Base-by-base conservation (phyloP, 2,329 filamentous ascomycete species). In the Neofusicoccum ribis region DNA sequence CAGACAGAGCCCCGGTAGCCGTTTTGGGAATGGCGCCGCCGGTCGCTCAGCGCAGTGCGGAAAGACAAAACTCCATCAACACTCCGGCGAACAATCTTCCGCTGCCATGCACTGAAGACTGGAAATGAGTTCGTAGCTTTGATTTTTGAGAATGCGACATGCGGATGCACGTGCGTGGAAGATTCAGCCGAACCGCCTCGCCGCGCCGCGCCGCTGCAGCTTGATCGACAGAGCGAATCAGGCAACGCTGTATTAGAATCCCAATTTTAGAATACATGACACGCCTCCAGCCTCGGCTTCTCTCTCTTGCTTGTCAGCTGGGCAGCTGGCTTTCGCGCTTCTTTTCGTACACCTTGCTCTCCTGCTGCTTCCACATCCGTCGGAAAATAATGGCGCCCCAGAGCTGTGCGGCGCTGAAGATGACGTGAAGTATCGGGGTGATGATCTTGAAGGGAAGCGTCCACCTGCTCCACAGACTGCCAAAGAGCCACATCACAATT, bases 401-500 rank as follows among this genome's bases (percentile, higher is more conserved):
- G 1, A 82, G 61, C 68, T 82, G 80, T 0, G 80, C 78, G 0
- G 75, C 71, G 0, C 74, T 77, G 66, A 83, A 83, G 0, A 81
- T 71, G 11, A 75, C 36, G 66, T 83, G 80, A 2, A 83, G 67
- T 4, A 81, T 67, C 0, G 81, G 81, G 0, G 79, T 82, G 11
- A 75, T 69, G 9, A 83, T 63, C 65, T 81, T 82, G 69, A 83
- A 82, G 0, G 72, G 74, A 1, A 81, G 60, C 7, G 77, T 74
- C 81, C 81, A 82, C 1, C 73, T 68, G 37, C 71, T 34, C 80
- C 80, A 83, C 1, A 80, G 66, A 51, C 68, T 76, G 3, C 79
- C 80, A 65, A 82, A 82, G 0, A 83, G 71, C 44, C 73, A 80
- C 75, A 82, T 80, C 0, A 79, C 79, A 17, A 80, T 72, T 1